Evolutionary conservation across 2,329 filamentous ascomycete species (phyloP).

Genomic region (Fusarium miscanthi): DNA sequence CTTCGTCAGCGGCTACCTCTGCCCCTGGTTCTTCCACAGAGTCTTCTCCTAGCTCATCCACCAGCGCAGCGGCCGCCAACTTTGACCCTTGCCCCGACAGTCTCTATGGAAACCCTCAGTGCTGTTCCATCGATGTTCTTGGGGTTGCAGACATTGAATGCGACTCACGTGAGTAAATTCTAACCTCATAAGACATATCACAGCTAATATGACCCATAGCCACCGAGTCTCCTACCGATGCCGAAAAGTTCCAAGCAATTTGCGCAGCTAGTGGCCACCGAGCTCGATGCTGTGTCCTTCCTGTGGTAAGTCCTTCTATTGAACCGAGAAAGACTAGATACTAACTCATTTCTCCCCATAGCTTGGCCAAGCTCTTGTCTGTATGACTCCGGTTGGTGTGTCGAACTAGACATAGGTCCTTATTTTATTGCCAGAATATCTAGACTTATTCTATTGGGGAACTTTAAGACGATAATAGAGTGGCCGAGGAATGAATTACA

Average conservation of each 20-base stretch:
- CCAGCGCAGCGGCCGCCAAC: neutral
- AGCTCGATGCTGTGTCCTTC: neutral
- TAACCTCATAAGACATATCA: fast-evolving
- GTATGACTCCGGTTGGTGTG: neutral
- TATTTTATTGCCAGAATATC: fast-evolving
- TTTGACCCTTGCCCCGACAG: neutral
- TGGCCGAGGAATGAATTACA: too few species aligned
- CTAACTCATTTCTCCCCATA: neutral
- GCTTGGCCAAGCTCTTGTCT: neutral
- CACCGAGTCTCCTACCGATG: neutral
- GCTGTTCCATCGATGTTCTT: neutral
- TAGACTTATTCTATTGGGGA: too few species aligned
- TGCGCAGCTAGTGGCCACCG: neutral
- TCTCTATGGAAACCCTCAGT: neutral
- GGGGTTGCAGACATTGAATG: neutral
- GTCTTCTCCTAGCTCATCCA: neutral
- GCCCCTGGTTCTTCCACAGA: neutral
- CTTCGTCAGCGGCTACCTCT: neutral
- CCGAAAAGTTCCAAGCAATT: neutral
- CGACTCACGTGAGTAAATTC: neutral
- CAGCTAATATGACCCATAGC: neutral
- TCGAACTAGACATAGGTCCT: neutral
- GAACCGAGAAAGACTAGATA: fast-evolving
- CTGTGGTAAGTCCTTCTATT: neutral
- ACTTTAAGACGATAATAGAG: too few species aligned